phyloP scores from a whole-genome alignment of 441 rosid genomes.

The Flueggea neowawraea region DNA sequence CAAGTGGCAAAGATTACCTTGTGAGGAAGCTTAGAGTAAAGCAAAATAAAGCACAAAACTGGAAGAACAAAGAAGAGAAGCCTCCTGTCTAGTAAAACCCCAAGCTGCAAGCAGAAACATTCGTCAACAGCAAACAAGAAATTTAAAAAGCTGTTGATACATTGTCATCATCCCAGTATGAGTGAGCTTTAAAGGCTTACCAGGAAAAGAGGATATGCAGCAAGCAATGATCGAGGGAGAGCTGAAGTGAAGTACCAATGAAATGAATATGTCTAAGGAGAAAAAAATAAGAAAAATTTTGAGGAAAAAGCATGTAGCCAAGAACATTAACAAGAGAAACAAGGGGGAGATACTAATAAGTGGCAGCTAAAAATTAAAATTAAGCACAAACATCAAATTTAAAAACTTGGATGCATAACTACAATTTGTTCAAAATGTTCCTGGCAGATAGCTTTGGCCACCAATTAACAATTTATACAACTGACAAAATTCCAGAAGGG shows the following conservation, averaged over 20 bases:
- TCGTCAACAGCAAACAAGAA: slow-evolving; percentile 1
- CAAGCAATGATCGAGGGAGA: slow-evolving; percentile 82
- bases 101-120: slow-evolving; percentile 58
- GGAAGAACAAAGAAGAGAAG: slow-evolving; percentile 60
- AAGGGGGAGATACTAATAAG: too few species aligned
- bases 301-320: slow-evolving; percentile 29
- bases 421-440: too few species aligned
- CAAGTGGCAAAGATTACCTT: slow-evolving; percentile 49
- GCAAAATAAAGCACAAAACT: slow-evolving; percentile 60
- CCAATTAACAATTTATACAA: too few species aligned
- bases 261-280: slow-evolving; percentile 67
- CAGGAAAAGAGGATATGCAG: slow-evolving; percentile 87
- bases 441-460: too few species aligned
- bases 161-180: not conserved
- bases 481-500: not conserved
- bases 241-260: slow-evolving; percentile 99
- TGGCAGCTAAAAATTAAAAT: too few species aligned
- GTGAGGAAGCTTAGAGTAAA: slow-evolving; percentile 98
- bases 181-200: slow-evolving; percentile 39
- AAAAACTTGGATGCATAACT: too few species aligned
- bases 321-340: too few species aligned
- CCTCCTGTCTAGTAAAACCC: slow-evolving; percentile 76
- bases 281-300: slow-evolving; percentile 14
- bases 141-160: too few species aligned
- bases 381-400: too few species aligned